Conservation (phyloP, 805 yeast species). For the Candida sithepensis region DNA sequence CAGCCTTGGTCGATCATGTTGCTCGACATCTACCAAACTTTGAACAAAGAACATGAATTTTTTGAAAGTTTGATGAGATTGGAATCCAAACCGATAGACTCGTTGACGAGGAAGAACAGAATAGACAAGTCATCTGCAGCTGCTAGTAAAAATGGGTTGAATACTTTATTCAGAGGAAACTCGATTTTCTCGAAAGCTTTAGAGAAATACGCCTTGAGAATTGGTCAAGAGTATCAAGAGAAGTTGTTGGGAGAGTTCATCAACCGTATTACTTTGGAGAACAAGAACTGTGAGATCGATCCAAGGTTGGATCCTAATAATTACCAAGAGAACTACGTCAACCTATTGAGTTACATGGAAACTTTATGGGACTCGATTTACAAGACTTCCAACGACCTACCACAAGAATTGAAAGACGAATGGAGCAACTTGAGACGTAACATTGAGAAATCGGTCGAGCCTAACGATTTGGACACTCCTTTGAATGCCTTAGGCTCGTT, state of each 20-base stretch:
- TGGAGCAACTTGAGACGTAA: constrained; percentile 59
- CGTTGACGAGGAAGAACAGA: constrained; percentile 40
- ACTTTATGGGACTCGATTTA: constrained; percentile 66
- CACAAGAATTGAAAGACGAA: constrained; percentile 60
- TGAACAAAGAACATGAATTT: constrained; percentile 69
- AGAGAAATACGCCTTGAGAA: constrained; percentile 69
- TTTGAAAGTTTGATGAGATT: constrained; percentile 62
- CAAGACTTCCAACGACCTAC: constrained; percentile 69
- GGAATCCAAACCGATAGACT: constrained; percentile 54
- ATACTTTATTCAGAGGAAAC: constrained; percentile 78
- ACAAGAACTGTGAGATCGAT: constrained; percentile 74
- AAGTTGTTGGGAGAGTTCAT: constrained; percentile 71
- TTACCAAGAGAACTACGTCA: constrained; percentile 34
- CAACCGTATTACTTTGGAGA: constrained; percentile 43
- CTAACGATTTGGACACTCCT: constrained; percentile 46
- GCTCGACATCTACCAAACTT: constrained; percentile 70
- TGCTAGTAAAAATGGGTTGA: constrained; percentile 45
- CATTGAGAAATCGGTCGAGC: constrained; percentile 59
- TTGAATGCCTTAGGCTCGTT: constrained; percentile 80
- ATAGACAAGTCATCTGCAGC: constrained; percentile 29
- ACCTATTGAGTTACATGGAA: constrained; percentile 39
- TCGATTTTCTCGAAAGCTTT: constrained; percentile 77
- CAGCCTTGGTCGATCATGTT: constrained; percentile 57
- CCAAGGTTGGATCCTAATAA: constrained; percentile 46
- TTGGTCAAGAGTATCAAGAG: constrained; percentile 77